Conservation (phyloP, 805 yeast species). For the Yueomyces sp. region DNA sequence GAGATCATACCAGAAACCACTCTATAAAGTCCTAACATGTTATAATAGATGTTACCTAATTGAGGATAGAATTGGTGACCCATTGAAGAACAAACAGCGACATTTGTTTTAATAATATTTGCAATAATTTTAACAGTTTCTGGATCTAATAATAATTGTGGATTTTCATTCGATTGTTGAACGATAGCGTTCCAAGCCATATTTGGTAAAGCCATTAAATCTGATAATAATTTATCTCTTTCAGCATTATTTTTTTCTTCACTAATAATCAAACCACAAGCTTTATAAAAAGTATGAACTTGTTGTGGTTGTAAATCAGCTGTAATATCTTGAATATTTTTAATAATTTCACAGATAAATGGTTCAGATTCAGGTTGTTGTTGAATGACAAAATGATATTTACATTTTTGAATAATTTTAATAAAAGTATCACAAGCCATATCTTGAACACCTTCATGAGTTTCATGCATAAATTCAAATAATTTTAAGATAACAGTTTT, state of each 20-base stretch:
- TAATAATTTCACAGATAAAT: constrained; percentile 79
- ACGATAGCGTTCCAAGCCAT: constrained; percentile 89
- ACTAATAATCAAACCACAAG: constrained; percentile 85
- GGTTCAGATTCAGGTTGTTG: constrained; percentile 83
- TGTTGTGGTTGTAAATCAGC: constrained; percentile 94
- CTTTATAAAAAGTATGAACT: constrained; percentile 94
- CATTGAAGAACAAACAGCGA: constrained; percentile 85
- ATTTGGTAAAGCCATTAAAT: constrained; percentile 84
- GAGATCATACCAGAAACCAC: constrained; percentile 84
- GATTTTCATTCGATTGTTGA: constrained; percentile 72
- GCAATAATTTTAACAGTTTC: constrained; percentile 90
- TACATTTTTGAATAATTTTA: constrained; percentile 89
- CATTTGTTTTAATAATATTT: constrained; percentile 88
- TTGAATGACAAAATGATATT: constrained; percentile 81
- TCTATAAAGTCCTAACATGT: constrained; percentile 77
- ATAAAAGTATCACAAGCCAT: constrained; percentile 99
- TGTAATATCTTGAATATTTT: constrained; percentile 71
- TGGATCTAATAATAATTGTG: constrained; percentile 57
- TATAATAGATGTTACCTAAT: constrained; percentile 72
- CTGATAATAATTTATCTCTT: constrained; percentile 58
- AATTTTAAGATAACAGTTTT: constrained; percentile 91
- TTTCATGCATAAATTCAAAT: constrained; percentile 98
- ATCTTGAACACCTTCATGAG: constrained; percentile 99
- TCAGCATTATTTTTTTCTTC: constrained; percentile 64
- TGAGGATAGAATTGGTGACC: constrained; percentile 89